phyloP scores from a whole-genome alignment of 2,329 filamentous ascomycete genomes.

The Alternaria tenuissima region DNA sequence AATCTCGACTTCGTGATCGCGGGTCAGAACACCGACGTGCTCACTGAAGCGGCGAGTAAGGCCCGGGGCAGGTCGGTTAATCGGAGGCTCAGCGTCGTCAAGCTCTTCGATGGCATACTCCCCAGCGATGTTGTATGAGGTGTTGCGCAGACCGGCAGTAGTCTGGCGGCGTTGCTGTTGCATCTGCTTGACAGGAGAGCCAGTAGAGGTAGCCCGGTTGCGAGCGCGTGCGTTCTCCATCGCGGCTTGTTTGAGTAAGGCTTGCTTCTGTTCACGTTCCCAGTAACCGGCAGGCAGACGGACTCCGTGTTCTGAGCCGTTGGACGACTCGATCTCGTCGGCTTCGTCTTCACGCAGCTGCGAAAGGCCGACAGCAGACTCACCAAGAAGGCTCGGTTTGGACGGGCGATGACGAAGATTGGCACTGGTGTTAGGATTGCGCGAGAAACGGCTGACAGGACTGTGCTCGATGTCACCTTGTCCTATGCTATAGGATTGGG shows the following conservation, averaged over 20 bases:
- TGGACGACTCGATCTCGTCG: conserved; percentile 72
- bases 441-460: conserved; percentile 58
- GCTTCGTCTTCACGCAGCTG: conserved; percentile 53
- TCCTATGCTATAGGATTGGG: conserved; percentile 95
- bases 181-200: conserved; percentile 36
- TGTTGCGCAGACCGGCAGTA: conserved; percentile 63
- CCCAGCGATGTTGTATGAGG: conserved; percentile 65
- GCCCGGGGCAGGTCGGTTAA: conserved; percentile 49
- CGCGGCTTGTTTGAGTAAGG: conserved; percentile 49
- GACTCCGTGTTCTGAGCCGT: conserved; percentile 64
- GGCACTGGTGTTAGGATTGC: conserved; percentile 48
- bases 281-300: conserved; percentile 44
- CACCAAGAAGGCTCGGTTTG: conserved; percentile 77
- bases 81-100: conserved; percentile 68
- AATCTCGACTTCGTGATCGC: conserved; percentile 36
- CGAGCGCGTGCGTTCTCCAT: conserved; percentile 47
- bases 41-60: conserved; percentile 50
- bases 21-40: conserved; percentile 34
- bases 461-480: conserved; percentile 71
- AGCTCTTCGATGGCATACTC: conserved; percentile 78
- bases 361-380: conserved; percentile 50
- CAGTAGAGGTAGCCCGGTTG: conserved; percentile 40
- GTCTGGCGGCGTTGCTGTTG: conserved; percentile 39
- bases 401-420: conserved; percentile 80
- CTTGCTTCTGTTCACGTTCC: conserved; percentile 44